Conservation (phyloP, 768 basidiomycete genomes). For the Crucibulum laeve region DNA sequence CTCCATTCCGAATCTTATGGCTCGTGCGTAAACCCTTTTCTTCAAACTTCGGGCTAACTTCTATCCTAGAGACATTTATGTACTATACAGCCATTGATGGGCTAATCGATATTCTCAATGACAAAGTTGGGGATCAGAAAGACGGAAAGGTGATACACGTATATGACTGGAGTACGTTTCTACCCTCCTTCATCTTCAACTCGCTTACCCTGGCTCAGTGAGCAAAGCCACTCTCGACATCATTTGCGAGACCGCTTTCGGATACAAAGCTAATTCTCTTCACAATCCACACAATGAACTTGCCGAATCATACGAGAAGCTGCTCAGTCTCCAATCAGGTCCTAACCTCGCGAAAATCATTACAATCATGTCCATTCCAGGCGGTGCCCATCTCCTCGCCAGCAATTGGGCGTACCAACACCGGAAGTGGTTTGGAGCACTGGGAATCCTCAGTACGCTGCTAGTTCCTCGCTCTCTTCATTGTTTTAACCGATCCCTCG, state of each 20-base stretch:
- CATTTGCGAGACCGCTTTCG: slow-evolving; percentile 36
- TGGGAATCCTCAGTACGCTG: slow-evolving; percentile 14
- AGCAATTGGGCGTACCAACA: slow-evolving; percentile 24
- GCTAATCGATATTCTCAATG: slow-evolving; percentile 31
- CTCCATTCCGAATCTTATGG: slow-evolving; percentile 26
- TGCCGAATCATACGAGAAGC: slow-evolving; percentile 29
- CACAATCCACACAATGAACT: slow-evolving; percentile 32
- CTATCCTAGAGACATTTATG: slow-evolving; percentile 38
- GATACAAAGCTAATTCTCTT: slow-evolving; percentile 31
- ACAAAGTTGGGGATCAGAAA: slow-evolving; percentile 11
- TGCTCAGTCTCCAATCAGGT: slow-evolving; percentile 27
- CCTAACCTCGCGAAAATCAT: slow-evolving; percentile 25
- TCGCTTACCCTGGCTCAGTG: slow-evolving; percentile 17
- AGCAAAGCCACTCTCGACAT: slow-evolving; percentile 38
- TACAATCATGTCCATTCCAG: slow-evolving; percentile 22
- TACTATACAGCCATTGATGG: slow-evolving; percentile 43
- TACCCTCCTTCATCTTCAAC: slow-evolving; percentile 29
- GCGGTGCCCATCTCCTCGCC: slow-evolving; percentile 14
- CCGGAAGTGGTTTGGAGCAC: slow-evolving; percentile 13
- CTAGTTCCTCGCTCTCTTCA: slow-evolving; percentile 16
- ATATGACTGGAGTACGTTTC: slow-evolving; percentile 30
- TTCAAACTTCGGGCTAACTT: background rate
- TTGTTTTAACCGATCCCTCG: slow-evolving; percentile 5
- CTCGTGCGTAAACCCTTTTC: slow-evolving; percentile 5
- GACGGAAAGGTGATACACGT: slow-evolving; percentile 26